These are phyloP conservation scores for Allantophomopsis lycopodina DNA, from an alignment of 2,329 filamentous ascomycete genomes.

Conservation along the genomic window DNA sequence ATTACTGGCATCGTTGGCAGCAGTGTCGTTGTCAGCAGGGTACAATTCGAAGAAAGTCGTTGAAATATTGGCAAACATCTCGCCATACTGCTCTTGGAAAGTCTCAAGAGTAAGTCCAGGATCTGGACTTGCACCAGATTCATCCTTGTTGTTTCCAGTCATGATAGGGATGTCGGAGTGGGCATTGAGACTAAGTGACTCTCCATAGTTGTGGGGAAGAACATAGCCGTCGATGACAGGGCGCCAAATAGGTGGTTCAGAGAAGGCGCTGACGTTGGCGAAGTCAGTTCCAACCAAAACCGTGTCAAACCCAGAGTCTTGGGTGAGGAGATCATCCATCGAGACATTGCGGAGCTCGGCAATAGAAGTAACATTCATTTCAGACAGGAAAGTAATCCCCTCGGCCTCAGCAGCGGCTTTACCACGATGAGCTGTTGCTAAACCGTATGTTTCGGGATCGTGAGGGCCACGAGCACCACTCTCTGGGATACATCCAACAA, in stretches of 20 bases:
- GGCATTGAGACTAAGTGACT: constrained; percentile 6
- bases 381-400: constrained; percentile 7
- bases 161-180: constrained; percentile 14
- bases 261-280: constrained; percentile 6
- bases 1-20: constrained; percentile 10
- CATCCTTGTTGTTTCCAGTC: constrained; percentile 15
- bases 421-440: constrained; percentile 14
- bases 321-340: constrained; percentile 5
- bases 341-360: constrained; percentile 9
- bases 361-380: constrained; percentile 11
- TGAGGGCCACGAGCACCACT: constrained; percentile 17
- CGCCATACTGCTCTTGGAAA: constrained; percentile 8
- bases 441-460: constrained; percentile 15
- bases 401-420: constrained; percentile 9
- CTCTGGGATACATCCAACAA: constrained; percentile 18
- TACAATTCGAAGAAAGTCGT: constrained; percentile 11
- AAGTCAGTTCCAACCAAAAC: constrained; percentile 13
- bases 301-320: constrained; percentile 9
- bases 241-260: constrained; percentile 14
- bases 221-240: constrained; percentile 16
- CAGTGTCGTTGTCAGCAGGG: constrained; percentile 8
- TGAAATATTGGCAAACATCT: constrained; percentile 9
- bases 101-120: constrained; percentile 4
- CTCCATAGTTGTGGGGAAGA: constrained; percentile 10
- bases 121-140: constrained; percentile 7